A percentile compares a stretch with the other conserved stretches of the same genome.
Conservation (phyloP, 1,284 basidiomycete species). For the Chalciporus sp. region DNA sequence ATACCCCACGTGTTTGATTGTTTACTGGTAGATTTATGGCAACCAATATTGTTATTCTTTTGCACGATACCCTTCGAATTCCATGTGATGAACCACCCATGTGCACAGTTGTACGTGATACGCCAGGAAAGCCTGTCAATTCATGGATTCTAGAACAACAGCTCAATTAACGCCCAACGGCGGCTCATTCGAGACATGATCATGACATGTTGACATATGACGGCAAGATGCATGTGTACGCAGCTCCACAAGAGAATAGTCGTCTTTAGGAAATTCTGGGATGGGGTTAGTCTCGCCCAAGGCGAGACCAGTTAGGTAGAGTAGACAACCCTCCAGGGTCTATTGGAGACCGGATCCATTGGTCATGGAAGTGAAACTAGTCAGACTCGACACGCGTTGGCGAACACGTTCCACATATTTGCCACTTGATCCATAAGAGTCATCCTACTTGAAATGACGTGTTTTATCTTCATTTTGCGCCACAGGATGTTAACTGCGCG, state of each 20-base stretch:
- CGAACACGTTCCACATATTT: background rate
- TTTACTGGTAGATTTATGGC: background rate
- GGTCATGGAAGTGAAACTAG: background rate
- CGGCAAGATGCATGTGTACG: constrained; percentile 1
- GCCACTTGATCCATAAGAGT: constrained; percentile 8
- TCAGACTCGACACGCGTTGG: background rate
- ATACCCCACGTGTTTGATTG: constrained; percentile 25
- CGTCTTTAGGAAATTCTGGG: background rate
- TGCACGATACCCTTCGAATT: background rate
- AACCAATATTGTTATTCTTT: background rate
- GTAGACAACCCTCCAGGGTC: constrained; percentile 4
- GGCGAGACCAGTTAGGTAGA: constrained; percentile 6
- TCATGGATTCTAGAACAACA: background rate
- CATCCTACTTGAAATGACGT: background rate
- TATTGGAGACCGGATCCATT: background rate
- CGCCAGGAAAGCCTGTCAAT: background rate
- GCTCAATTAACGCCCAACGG: background rate
- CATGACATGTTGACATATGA: background rate
- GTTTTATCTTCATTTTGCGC: constrained; percentile 12
- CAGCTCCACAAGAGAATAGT: background rate
- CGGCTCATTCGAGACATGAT: background rate
- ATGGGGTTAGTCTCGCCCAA: background rate
- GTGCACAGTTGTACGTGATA: constrained; percentile 20
- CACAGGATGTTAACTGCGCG: background rate
- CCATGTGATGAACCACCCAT: background rate